Evolutionary conservation across 192 early-diverging fungal species (phyloP).

Genomic region (Coemansia sp.): DNA sequence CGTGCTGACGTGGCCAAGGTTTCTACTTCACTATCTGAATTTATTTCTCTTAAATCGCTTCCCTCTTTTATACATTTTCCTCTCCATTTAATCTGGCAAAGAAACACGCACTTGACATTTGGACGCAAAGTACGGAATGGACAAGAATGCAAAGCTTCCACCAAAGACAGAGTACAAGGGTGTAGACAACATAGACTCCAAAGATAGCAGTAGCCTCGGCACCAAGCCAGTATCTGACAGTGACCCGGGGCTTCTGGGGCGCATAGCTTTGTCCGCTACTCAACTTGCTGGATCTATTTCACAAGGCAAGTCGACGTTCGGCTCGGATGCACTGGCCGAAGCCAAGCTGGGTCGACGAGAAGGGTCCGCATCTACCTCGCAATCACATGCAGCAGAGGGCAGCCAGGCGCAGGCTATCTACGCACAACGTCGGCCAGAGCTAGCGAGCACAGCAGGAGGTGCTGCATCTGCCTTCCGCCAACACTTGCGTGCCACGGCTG

Average conservation of each 20-base stretch:
- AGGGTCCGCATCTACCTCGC: conserved; percentile 12
- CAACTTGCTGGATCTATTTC: conserved; percentile 29
- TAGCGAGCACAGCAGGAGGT: conserved; percentile 16
- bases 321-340: conserved; percentile 22
- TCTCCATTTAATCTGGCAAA: background rate
- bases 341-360: conserved; percentile 28
- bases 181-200: background rate
- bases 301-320: conserved; percentile 12
- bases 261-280: conserved; percentile 37
- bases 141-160: background rate
- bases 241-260: conserved; percentile 16
- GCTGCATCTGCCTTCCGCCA: conserved; percentile 68
- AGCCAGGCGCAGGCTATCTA: background rate
- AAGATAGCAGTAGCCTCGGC: background rate
- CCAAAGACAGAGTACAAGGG: background rate
- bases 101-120: background rate
- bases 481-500: conserved; percentile 5
- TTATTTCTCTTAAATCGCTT: background rate
- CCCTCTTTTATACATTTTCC: background rate
- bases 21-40: background rate
- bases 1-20: background rate
- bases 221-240: background rate
- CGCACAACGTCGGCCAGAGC: conserved; percentile 60
- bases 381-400: conserved; percentile 28
- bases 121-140: background rate